Evolutionary conservation across 2,329 filamentous ascomycete species (phyloP).

Genomic region (Epichloe typhina): DNA sequence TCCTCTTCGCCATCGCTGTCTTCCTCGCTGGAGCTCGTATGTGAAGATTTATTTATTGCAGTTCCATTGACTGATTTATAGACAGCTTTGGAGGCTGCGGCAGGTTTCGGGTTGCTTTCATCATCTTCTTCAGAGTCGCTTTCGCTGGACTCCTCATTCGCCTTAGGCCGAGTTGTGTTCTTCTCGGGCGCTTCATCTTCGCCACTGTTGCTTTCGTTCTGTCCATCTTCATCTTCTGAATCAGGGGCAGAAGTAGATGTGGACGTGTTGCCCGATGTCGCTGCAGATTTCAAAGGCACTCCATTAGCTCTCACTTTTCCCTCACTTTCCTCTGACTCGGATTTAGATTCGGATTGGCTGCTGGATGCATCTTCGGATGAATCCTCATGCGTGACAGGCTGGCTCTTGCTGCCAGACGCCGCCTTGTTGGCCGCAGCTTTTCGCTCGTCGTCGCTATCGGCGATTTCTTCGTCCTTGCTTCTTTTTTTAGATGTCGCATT

Average conservation of each 20-base stretch:
- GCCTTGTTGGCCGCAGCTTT: conserved; percentile 14
- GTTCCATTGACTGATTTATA: conserved; percentile 10
- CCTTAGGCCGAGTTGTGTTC: conserved; percentile 5
- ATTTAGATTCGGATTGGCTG: conserved; percentile 12
- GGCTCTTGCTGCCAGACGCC: conserved; percentile 5
- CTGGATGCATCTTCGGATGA: conserved; percentile 16
- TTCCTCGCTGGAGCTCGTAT: conserved; percentile 13
- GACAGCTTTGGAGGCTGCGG: conserved; percentile 8
- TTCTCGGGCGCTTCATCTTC: conserved; percentile 7
- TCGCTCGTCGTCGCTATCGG: conserved; percentile 29
- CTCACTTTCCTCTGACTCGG: conserved; percentile 10
- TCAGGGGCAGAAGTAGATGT: conserved; percentile 14
- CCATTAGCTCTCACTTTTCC: conserved; percentile 4
- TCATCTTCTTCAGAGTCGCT: conserved; percentile 8
- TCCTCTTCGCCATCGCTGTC: conserved; percentile 12
- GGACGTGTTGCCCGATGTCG: conserved; percentile 4
- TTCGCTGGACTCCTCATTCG: conserved; percentile 10
- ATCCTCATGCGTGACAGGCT: conserved; percentile 7
- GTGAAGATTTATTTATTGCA: conserved; percentile 4
- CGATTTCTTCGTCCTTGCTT: conserved; percentile 25
- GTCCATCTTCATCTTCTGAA: conserved; percentile 6
- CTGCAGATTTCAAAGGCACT: background rate
- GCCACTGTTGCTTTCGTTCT: conserved; percentile 4
- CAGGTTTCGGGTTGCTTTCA: conserved; percentile 3
- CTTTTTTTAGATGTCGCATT: conserved; percentile 13